Evolutionary conservation across 2,329 filamentous ascomycete genomes (phyloP), one percentile per base, ranked within the genome.

Genomic region (Ambrosiella beaveri): DNA sequence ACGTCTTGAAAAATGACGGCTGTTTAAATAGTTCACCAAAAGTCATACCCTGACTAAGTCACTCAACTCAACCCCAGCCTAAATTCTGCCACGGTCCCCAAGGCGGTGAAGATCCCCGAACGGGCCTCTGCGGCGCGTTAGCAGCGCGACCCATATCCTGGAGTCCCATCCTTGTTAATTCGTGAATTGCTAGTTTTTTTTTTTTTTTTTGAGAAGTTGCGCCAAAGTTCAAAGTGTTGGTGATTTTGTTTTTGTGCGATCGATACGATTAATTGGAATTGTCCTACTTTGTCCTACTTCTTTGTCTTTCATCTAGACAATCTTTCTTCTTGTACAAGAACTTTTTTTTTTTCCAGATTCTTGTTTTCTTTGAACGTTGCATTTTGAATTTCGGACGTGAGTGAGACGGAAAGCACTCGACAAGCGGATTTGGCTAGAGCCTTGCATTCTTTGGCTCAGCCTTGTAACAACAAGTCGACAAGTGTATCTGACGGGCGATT

Each of bases 101-200:
- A 52, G n/a, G 56, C 56, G 45, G 56, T 41, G 45, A 52, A 52
- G 17, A 36, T 35, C 45, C 56, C 44, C 37, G 2, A 17, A n/a
- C 11, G 38, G 12, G 37, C 40, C 52, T 15, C 40, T 39, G 38
- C 37, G 19, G 45, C 56, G 56, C 56, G 56, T 57, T 52, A 50
- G 17, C 35, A 41, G 40, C 47, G 7, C 45, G 11, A 15, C 38
- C 40, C n/a, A 38, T 17, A 27, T 27, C 19, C n/a, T 27, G 15
- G 27, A 15, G n/a, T 57, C n/a, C 56, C 36, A 15, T 36, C 44
- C 27, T 60, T 53, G 15, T 40, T 19, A 56, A 45, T 17, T 50
- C 27, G 36, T 15, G 39, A 37, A 50, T 56, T 59, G 55, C 12
- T 19, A 40, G 54, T 35, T 54, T 60, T 53, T 40, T 19, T 17